Conservation (phyloP, 2,329 filamentous ascomycete species). For the Ophiostoma angusticollis region DNA sequence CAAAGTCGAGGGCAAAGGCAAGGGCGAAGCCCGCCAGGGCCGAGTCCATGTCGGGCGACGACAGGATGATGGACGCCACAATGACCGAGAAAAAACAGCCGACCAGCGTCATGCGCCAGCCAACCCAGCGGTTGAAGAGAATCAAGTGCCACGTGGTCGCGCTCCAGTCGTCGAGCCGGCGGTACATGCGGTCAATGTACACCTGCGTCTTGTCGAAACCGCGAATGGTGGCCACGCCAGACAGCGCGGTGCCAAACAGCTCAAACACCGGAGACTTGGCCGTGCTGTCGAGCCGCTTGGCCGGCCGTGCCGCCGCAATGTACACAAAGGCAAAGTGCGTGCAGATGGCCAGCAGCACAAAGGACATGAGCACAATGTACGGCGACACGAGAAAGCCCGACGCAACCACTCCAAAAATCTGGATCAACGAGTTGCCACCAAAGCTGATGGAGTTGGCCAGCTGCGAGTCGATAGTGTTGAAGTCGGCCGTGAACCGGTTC, state of each 20-base stretch:
- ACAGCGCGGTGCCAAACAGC: slow-evolving; percentile 60
- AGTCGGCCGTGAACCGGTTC: slow-evolving; percentile 68
- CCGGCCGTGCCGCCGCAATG: slow-evolving; percentile 57
- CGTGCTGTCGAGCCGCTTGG: slow-evolving; percentile 65
- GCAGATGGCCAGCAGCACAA: slow-evolving; percentile 43
- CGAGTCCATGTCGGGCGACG: slow-evolving; percentile 49
- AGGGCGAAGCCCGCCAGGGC: slow-evolving; percentile 64
- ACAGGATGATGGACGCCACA: slow-evolving; percentile 51
- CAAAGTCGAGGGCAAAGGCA: slow-evolving; percentile 60
- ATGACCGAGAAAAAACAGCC: slow-evolving; percentile 56
- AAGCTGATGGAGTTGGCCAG: slow-evolving; percentile 51
- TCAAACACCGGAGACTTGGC: slow-evolving; percentile 71
- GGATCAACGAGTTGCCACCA: slow-evolving; percentile 45
- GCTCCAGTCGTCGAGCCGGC: slow-evolving; percentile 54
- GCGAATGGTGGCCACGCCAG: slow-evolving; percentile 62
- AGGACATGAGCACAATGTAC: slow-evolving; percentile 49
- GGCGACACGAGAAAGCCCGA: slow-evolving; percentile 57
- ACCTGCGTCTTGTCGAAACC: slow-evolving; percentile 56
- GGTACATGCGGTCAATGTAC: slow-evolving; percentile 59
- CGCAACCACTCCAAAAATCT: slow-evolving; percentile 51
- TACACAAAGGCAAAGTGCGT: slow-evolving; percentile 48
- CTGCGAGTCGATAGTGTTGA: slow-evolving; percentile 57
- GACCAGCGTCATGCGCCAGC: slow-evolving; percentile 56
- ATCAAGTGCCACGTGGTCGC: slow-evolving; percentile 54
- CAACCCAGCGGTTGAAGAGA: slow-evolving; percentile 67